A percentile compares a stretch with the other conserved stretches of the same genome.
These are phyloP conservation scores for Diaporthe sp. DNA, from an alignment of 2,329 filamentous ascomycete species.

Conservation along the genomic window DNA sequence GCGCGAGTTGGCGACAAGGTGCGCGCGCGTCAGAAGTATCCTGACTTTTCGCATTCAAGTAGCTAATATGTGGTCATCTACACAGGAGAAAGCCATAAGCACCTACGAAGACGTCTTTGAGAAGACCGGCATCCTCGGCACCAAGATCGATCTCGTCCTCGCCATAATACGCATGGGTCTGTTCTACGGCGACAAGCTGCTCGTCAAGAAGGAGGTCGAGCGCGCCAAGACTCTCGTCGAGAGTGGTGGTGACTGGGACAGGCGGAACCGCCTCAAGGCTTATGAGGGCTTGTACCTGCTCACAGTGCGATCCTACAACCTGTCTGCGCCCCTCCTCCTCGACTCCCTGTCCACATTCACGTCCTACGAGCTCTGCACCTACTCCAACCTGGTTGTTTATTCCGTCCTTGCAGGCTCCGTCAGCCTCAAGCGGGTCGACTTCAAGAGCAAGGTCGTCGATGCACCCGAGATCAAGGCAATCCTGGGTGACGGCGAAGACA, in stretches of 20 bases:
- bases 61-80: neutral
- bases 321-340: slow-evolving; percentile 91
- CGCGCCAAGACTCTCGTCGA: slow-evolving; percentile 92
- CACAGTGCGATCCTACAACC: slow-evolving; percentile 89
- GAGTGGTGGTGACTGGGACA: slow-evolving; percentile 97
- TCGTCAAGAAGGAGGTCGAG: slow-evolving; percentile 95
- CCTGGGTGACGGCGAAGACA: slow-evolving; percentile 89
- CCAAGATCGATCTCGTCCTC: slow-evolving; percentile 96
- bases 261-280: slow-evolving; percentile 97
- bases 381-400: slow-evolving; percentile 94
- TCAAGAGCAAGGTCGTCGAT: slow-evolving; percentile 99
- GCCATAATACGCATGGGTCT: slow-evolving; percentile 96
- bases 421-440: slow-evolving; percentile 95
- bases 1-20: slow-evolving; percentile 97
- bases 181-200: slow-evolving; percentile 93
- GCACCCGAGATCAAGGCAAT: slow-evolving; percentile 98
- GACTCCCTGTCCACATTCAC: slow-evolving; percentile 99
- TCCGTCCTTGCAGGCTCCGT: slow-evolving; percentile 95
- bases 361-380: slow-evolving; percentile 97
- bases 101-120: slow-evolving; percentile 94
- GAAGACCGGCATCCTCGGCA: slow-evolving; percentile 96
- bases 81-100: slow-evolving; percentile 90
- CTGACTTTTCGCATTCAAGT: neutral
- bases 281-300: slow-evolving; percentile 96
- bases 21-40: slow-evolving; percentile 41